phyloP scores from a whole-genome alignment of 441 rosid species.

The Erysimum cheiri region DNA sequence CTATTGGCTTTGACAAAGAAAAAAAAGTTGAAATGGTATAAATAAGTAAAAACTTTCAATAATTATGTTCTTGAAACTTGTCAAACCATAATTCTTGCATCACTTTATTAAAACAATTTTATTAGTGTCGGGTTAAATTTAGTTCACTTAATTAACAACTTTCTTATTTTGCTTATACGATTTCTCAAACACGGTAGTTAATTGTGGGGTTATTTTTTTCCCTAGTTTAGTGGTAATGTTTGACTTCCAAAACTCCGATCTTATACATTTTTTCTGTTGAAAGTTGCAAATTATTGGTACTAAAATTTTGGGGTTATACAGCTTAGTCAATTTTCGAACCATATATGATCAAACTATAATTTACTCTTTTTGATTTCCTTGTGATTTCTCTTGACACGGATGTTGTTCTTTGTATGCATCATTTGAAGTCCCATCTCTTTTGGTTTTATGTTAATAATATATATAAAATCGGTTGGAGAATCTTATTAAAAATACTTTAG shows the following conservation, averaged over 20 bases:
- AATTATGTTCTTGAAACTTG: slow-evolving; percentile 19
- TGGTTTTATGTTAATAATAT: slow-evolving; percentile 8
- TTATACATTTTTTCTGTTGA: not conserved
- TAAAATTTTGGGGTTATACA: not conserved
- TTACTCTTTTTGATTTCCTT: not conserved
- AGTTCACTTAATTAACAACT: not conserved
- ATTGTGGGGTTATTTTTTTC: no score
- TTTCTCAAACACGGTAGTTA: not conserved
- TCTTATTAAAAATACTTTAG: not conserved
- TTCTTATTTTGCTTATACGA: not conserved
- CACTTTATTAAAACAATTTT: not conserved
- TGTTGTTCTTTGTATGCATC: slow-evolving; percentile 28
- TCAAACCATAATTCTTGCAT: slow-evolving; percentile 6
- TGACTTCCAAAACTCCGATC: slow-evolving; percentile 2
- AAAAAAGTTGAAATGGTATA: not conserved
- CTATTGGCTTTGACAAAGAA: not conserved
- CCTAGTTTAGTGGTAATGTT: not conserved
- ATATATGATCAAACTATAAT: not conserved
- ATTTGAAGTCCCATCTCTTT: slow-evolving; percentile 22
- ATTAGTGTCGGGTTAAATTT: slow-evolving; percentile 4
- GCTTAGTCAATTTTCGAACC: not conserved
- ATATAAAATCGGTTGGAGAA: not conserved
- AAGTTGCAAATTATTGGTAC: not conserved
- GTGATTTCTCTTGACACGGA: slow-evolving; percentile 1
- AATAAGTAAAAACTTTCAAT: slow-evolving; percentile 5